These are phyloP conservation scores for Ganoderma sinense DNA, from an alignment of 1,284 basidiomycete species.

Conservation along the genomic window DNA sequence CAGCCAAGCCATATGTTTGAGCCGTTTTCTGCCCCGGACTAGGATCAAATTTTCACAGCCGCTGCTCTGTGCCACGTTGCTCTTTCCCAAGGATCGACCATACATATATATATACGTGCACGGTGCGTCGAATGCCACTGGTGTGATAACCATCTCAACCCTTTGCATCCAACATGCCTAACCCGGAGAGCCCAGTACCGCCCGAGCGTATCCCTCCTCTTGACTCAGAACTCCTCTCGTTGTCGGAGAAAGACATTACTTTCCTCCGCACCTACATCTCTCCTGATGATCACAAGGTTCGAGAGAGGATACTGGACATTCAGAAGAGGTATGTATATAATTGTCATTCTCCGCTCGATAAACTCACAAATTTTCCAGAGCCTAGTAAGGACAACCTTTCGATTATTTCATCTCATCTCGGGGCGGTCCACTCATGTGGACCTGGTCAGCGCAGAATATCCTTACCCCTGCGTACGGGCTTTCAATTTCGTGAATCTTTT, in stretches of 20 bases:
- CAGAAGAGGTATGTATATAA: constrained; percentile 37
- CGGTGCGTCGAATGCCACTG: too few species aligned
- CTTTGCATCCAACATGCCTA: constrained; percentile 12
- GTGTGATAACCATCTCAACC: neutral
- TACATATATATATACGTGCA: neutral
- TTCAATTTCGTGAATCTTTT: constrained; percentile 43
- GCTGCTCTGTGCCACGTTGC: too few species aligned
- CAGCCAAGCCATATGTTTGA: too few species aligned
- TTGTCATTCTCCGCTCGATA: neutral
- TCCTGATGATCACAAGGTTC: constrained; percentile 34
- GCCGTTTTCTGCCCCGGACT: too few species aligned
- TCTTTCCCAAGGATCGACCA: neutral
- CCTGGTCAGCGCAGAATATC: constrained; percentile 38
- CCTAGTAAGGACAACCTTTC: constrained; percentile 30
- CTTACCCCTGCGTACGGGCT: constrained; percentile 45
- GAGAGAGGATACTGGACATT: constrained; percentile 34
- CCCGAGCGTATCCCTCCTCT: constrained; percentile 35
- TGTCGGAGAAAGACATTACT: constrained; percentile 31
- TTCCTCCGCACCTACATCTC: constrained; percentile 38
- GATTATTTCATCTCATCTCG: neutral
- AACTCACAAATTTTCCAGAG: constrained; percentile 17
- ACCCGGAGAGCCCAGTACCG: constrained; percentile 31
- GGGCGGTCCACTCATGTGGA: neutral
- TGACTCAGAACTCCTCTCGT: constrained; percentile 33
- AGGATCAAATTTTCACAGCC: too few species aligned